These are phyloP conservation scores for Spizellomyces punctatus DNA, from an alignment of 192 early-diverging fungal species.

Conservation along the genomic window DNA sequence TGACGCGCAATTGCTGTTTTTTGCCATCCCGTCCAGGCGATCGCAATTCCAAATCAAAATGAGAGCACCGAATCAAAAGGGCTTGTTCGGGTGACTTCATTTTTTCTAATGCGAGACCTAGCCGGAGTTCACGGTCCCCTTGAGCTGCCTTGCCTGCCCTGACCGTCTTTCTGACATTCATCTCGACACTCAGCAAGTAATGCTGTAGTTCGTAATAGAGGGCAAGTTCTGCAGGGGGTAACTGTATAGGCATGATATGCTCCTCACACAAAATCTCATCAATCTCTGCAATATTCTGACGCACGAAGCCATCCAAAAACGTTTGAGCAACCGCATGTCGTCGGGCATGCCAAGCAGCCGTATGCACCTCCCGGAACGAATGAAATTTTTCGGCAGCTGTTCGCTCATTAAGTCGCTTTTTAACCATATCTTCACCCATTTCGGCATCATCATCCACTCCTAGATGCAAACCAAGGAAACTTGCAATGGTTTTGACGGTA, in stretches of 20 bases:
- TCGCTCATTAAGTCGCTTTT: constrained; percentile 24
- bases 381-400: constrained; percentile 45
- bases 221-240: constrained; percentile 47
- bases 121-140: constrained; percentile 40
- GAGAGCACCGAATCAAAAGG: constrained; percentile 48
- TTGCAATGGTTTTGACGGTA: constrained; percentile 46
- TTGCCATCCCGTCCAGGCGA: background rate
- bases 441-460: constrained; percentile 47
- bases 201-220: constrained; percentile 52
- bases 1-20: no score
- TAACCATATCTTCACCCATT: constrained; percentile 17
- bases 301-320: constrained; percentile 47
- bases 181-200: constrained; percentile 47
- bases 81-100: constrained; percentile 46
- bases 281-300: constrained; percentile 53
- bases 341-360: constrained; percentile 44
- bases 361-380: constrained; percentile 43
- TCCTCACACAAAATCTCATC: constrained; percentile 45
- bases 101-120: constrained; percentile 38
- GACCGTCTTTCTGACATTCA: constrained; percentile 40
- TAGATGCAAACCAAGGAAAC: constrained; percentile 46
- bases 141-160: constrained; percentile 25
- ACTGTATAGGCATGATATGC: constrained; percentile 15
- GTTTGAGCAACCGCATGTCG: constrained; percentile 43
- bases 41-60: constrained; percentile 42